Evolutionary conservation across 305 asterid genomes (phyloP).

Genomic region (Stenogyne calaminthoides): DNA sequence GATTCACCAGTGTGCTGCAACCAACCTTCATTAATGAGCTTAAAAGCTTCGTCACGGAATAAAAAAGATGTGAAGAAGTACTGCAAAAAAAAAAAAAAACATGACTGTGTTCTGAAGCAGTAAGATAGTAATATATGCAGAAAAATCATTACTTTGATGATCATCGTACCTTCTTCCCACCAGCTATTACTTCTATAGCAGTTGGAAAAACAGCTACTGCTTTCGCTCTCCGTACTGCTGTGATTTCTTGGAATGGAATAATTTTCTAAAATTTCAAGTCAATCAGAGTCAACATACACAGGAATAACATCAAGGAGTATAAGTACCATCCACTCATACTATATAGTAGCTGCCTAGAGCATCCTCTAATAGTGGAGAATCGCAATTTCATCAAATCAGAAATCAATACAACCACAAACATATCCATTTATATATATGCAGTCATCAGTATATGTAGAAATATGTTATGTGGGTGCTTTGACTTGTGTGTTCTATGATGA

Average conservation of each 20-base stretch:
- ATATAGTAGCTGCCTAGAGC: not conserved
- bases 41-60: conserved; percentile 97
- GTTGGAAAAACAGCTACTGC: conserved; percentile 94
- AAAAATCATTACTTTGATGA: conserved; percentile 18
- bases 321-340: conserved; percentile 15
- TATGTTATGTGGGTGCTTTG: not conserved
- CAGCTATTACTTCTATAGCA: conserved; percentile 88
- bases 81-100: conserved; percentile 57
- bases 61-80: conserved; percentile 92
- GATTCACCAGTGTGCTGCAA: conserved; percentile 49
- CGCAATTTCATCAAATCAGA: conserved; percentile 21
- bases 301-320: conserved; percentile 12
- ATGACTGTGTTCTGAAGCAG: conserved; percentile 4
- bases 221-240: conserved; percentile 83
- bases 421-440: not conserved
- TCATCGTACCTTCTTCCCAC: conserved; percentile 76
- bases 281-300: conserved; percentile 24
- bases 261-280: conserved; percentile 59
- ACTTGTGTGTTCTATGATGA: conserved; percentile 6
- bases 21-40: conserved; percentile 94
- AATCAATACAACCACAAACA: conserved; percentile 19
- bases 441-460: not conserved
- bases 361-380: conserved; percentile 24
- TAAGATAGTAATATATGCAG: conserved; percentile 1
- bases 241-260: conserved; percentile 76